Conservation (phyloP, 345 rosid genomes). For the Pistacia integerrima region DNA sequence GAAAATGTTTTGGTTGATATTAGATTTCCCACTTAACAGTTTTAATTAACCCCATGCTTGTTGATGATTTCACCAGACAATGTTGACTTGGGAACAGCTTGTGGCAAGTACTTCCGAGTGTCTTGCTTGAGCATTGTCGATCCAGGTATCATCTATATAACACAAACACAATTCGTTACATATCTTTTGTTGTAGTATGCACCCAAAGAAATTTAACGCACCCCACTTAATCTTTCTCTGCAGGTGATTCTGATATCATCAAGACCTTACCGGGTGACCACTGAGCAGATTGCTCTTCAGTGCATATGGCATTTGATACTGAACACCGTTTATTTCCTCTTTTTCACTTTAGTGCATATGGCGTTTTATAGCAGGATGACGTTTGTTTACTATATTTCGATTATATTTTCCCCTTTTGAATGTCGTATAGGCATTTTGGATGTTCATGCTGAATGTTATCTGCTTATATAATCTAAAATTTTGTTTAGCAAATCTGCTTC, state of each 20-base stretch:
- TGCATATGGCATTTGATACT: background rate
- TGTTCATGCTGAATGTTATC: too few species aligned
- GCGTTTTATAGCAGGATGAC: background rate
- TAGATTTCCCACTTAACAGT: background rate
- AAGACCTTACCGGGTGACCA: slow-evolving; percentile 65
- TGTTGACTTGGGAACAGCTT: slow-evolving; percentile 77
- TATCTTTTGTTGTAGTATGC: background rate
- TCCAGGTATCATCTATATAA: slow-evolving; percentile 38
- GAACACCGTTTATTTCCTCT: too few species aligned
- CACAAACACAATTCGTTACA: too few species aligned
- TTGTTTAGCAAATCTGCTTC: too few species aligned
- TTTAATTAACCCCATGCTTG: too few species aligned
- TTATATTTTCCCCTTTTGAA: background rate
- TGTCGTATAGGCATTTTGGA: background rate
- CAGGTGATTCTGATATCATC: slow-evolving; percentile 83
- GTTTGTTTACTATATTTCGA: background rate
- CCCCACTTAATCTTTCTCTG: background rate
- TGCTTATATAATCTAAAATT: too few species aligned
- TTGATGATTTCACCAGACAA: slow-evolving; percentile 40
- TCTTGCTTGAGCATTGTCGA: slow-evolving; percentile 74
- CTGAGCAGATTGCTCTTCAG: slow-evolving; percentile 21
- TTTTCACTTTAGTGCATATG: background rate
- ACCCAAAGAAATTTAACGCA: background rate
- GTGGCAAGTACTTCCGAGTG: slow-evolving; percentile 77
- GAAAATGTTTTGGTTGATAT: background rate